Conservation (phyloP, 805 yeast species). For the Candida wancherniae region DNA sequence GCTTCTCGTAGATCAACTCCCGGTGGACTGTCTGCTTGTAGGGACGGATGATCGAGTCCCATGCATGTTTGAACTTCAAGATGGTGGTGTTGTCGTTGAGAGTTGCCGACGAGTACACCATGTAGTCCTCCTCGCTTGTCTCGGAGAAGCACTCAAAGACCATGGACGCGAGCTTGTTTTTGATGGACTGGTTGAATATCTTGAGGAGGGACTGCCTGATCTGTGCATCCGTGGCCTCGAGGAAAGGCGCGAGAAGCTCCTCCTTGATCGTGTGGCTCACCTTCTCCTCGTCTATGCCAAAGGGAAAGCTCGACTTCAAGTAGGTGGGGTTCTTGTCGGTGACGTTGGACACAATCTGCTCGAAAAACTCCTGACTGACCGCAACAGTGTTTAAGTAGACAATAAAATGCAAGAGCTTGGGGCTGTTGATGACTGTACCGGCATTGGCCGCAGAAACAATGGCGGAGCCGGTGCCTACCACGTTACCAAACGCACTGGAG, state of each 20-base stretch:
- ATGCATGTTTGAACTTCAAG: slow-evolving; percentile 50
- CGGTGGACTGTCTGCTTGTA: slow-evolving; percentile 55
- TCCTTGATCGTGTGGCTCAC: slow-evolving; percentile 25
- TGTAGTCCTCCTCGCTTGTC: slow-evolving; percentile 25
- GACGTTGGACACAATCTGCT: slow-evolving; percentile 46
- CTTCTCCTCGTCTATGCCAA: slow-evolving; percentile 33
- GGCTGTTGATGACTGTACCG: slow-evolving; percentile 33
- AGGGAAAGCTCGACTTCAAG: slow-evolving; percentile 27
- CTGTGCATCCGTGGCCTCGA: slow-evolving; percentile 24
- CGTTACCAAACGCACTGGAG: slow-evolving; percentile 40
- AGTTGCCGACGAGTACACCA: slow-evolving; percentile 24
- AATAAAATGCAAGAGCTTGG: slow-evolving; percentile 55
- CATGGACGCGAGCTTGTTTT: slow-evolving; percentile 38
- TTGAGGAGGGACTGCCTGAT: slow-evolving; percentile 38
- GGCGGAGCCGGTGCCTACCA: slow-evolving; percentile 27
- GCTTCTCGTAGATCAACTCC: slow-evolving; percentile 42
- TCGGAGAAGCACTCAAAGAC: slow-evolving; percentile 42
- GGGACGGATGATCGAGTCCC: slow-evolving; percentile 65
- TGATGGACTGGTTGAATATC: slow-evolving; percentile 46
- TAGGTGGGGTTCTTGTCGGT: slow-evolving; percentile 19
- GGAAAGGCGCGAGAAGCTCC: slow-evolving; percentile 31
- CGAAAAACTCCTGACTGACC: slow-evolving; percentile 54
- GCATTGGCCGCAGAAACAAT: slow-evolving; percentile 22
- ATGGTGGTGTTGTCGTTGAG: slow-evolving; percentile 34
- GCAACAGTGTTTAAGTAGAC: slow-evolving; percentile 70